Base-by-base conservation (phyloP, 305 asterid genomes). In the Petunia hybrid region DNA sequence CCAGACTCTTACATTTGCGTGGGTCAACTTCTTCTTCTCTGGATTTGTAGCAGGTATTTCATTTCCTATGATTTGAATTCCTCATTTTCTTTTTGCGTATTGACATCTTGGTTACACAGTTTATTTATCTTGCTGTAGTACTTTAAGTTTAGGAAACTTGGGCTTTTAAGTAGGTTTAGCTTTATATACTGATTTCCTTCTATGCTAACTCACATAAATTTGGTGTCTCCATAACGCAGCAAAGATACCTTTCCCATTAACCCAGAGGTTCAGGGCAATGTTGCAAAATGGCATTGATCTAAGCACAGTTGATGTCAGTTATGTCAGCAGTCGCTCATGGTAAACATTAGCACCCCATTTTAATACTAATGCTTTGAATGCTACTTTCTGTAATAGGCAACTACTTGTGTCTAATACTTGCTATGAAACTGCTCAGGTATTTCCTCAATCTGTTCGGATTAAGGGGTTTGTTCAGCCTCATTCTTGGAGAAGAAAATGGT, bases 1-100 rank as follows among this genome's bases (percentile, higher is more conserved):
- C 64, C 97, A 92, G 98, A 94, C 98, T 35, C 93, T 92, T 64
- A 92, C 98, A 66, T 94, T 89, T 88, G 98, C 97, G 8, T 92
- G 97, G 97, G 98, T 94, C 55, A 94, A 92, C 92, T 94, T 94
- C 82, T 94, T 94, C 93, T 93, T 94, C 95, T 94, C 98, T 71
- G 98, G 98, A 70, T 92, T 94, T 80, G 98, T 94, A 79, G 97
- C 97, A 90, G 98, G 97, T 94, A 62, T 77, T 86, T 67, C 45
- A 79, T 48, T 61, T 82, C 45, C 66, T 53, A 83, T 53, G 42
- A 78, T 62, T 80, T 69, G 78, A 39, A 38, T 48, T 77, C 65
- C 70, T 75, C 9, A 38, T 5, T 74, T 45, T 77, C 53, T 48
- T 22, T 66, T 69, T 53, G 68, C 57, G 31, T 63, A 12, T 40